A percentile compares a stretch with the other conserved stretches of the same genome.
phyloP scores from a whole-genome alignment of 2,329 filamentous ascomycete species.

The Clarireedia paspali region DNA sequence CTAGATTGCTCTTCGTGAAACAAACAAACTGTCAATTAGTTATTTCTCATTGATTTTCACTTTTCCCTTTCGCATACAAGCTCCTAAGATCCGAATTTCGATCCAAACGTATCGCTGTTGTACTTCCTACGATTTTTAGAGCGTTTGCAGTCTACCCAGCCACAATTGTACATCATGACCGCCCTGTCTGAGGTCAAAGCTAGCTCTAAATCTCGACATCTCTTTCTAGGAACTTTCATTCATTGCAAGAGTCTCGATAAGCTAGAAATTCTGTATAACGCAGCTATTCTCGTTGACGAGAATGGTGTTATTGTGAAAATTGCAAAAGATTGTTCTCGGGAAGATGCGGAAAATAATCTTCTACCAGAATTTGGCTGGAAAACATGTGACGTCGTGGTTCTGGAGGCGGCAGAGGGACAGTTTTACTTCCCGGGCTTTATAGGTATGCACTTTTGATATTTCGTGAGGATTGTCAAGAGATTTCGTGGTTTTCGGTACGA shows the following conservation, averaged over 20 bases:
- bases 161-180: not conserved
- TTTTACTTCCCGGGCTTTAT: constrained; percentile 85
- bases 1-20: too few species aligned
- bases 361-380: constrained; percentile 30
- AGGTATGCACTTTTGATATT: constrained; percentile 36
- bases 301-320: constrained; percentile 40
- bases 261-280: constrained; percentile 40
- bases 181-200: not conserved
- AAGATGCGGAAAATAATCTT: constrained; percentile 24
- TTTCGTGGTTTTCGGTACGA: not conserved
- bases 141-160: too few species aligned
- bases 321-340: constrained; percentile 14
- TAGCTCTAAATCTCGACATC: constrained; percentile 10
- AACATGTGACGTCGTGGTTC: constrained; percentile 17
- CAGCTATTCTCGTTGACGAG: constrained; percentile 43
- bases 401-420: constrained; percentile 37
- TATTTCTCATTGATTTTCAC: too few species aligned
- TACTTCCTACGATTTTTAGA: too few species aligned
- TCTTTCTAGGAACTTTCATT: constrained; percentile 57
- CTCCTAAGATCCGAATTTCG: too few species aligned
- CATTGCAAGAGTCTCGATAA: constrained; percentile 42
- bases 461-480: not conserved
- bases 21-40: too few species aligned
- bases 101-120: too few species aligned
- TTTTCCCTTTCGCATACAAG: too few species aligned